Evolutionary conservation across 441 rosid species (phyloP).

Genomic region (Breynia disticha): DNA sequence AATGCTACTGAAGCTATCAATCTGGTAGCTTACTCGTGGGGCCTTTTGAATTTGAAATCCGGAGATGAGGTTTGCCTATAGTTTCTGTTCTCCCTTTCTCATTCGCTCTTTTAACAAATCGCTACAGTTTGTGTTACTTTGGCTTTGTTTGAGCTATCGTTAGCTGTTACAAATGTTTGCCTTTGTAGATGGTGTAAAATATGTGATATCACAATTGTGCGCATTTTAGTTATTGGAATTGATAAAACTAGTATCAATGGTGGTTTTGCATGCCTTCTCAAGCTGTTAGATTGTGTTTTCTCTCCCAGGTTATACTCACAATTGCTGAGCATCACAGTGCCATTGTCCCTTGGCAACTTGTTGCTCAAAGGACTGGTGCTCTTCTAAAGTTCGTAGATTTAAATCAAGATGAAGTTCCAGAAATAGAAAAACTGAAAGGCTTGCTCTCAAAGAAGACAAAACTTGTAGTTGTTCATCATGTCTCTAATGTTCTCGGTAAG

Average conservation of each 20-base stretch:
- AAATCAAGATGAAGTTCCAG: constrained; percentile 60
- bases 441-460: constrained; percentile 57
- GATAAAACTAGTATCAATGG: too few relatives aligned
- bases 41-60: constrained; percentile 52
- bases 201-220: too few relatives aligned
- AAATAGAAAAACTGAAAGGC: constrained; percentile 40
- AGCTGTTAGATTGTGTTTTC: constrained; percentile 1
- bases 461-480: constrained; percentile 74
- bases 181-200: background rate
- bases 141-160: background rate
- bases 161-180: background rate
- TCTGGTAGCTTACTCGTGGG: constrained; percentile 85
- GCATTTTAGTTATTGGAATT: too few relatives aligned
- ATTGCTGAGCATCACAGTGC: constrained; percentile 90
- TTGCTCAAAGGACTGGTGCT: constrained; percentile 72
- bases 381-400: constrained; percentile 51
- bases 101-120: background rate
- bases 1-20: constrained; percentile 97
- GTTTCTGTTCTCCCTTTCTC: constrained; percentile 5
- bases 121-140: background rate
- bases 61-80: constrained; percentile 65
- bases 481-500: constrained; percentile 79
- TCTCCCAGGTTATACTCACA: constrained; percentile 56
- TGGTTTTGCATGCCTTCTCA: background rate
- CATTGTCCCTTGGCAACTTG: constrained; percentile 92